Conservation (phyloP, 768 basidiomycete species). For the Asterophora parasitica region DNA sequence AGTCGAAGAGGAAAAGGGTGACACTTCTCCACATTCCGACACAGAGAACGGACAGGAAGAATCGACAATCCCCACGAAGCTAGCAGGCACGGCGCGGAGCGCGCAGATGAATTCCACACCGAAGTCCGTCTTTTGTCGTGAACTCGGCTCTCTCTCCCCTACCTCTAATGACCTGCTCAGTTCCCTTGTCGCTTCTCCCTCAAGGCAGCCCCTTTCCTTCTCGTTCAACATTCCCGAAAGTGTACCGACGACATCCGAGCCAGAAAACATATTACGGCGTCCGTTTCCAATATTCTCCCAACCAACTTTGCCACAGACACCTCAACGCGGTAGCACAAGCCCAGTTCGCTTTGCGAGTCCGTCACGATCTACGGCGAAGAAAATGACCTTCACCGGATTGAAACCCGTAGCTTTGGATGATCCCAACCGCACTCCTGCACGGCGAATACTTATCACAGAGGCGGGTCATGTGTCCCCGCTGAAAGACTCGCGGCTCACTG, state of each 20-base stretch:
- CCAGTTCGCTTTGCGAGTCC: constrained; percentile 21
- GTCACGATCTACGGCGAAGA: constrained; percentile 11
- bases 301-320: constrained; percentile 18
- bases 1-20: background rate
- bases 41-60: background rate
- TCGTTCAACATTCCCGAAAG: constrained; percentile 1
- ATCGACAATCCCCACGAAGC: background rate
- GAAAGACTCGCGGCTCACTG: constrained; percentile 34
- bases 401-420: constrained; percentile 29
- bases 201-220: background rate
- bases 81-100: background rate
- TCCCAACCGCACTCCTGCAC: constrained; percentile 53
- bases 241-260: background rate
- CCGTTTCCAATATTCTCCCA: constrained; percentile 13
- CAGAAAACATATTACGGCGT: background rate
- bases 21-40: background rate
- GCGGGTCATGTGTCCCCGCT: constrained; percentile 49
- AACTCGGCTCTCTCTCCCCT: constrained; percentile 58
- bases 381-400: constrained; percentile 30
- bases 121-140: constrained; percentile 27
- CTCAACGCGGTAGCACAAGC: constrained; percentile 8
- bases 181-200: constrained; percentile 28
- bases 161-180: constrained; percentile 41
- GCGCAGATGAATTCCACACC: background rate
- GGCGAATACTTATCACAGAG: constrained; percentile 53